Evolutionary conservation across 176 grass and related monocot genomes (phyloP).

Genomic region (Rhynchospora tenuis): DNA sequence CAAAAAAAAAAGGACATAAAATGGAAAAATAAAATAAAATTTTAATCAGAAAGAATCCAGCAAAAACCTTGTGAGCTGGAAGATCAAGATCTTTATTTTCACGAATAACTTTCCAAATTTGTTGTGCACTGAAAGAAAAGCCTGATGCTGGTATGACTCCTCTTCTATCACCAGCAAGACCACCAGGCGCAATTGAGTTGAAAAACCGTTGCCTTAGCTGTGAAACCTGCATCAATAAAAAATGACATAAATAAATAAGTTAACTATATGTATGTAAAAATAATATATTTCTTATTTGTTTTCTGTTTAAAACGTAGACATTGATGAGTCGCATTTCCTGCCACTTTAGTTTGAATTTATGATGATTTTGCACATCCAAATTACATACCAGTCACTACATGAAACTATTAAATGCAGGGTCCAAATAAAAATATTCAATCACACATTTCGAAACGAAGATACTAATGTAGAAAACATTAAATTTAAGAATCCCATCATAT

Average conservation of each 20-base stretch:
- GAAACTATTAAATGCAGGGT: not conserved
- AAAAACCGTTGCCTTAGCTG: conserved; percentile 67
- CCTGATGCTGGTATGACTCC: conserved; percentile 82
- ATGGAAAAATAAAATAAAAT: not conserved
- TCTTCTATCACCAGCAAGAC: conserved; percentile 87
- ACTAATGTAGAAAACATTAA: not conserved
- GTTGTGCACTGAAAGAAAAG: conserved; percentile 73
- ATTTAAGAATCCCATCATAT: not conserved
- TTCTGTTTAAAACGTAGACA: not conserved
- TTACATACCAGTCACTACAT: not conserved
- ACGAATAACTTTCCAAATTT: conserved; percentile 84
- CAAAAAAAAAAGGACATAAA: not conserved
- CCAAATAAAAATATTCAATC: not conserved
- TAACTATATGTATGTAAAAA: not conserved
- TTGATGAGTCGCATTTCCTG: not conserved
- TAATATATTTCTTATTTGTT: not conserved
- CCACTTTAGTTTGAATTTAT: not conserved
- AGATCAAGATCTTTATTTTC: conserved; percentile 98
- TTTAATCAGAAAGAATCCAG: not conserved
- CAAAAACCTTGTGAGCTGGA: conserved; percentile 83
- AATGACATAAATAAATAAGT: conserved; percentile 4
- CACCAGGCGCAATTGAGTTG: conserved; percentile 62
- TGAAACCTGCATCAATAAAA: conserved; percentile 45
- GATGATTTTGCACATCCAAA: not conserved
- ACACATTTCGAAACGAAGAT: not conserved